A percentile compares a stretch with the other conserved stretches of the same genome.
Evolutionary conservation across 768 basidiomycete species (phyloP).

Genomic region (Exidia glandulosa): DNA sequence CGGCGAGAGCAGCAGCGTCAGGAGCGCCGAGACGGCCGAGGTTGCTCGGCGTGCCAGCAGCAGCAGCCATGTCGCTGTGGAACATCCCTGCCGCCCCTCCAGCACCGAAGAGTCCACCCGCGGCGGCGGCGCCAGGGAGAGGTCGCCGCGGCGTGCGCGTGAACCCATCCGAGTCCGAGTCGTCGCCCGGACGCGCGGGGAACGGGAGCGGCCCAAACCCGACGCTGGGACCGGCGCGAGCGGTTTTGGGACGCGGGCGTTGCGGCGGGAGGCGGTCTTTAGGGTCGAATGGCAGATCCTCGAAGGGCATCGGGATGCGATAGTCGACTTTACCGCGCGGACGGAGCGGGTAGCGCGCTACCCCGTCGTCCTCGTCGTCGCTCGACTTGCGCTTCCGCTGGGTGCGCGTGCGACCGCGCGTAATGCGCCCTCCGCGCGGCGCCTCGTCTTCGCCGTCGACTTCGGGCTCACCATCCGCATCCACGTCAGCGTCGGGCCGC

Average conservation of each 20-base stretch:
- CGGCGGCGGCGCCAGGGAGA: slow-evolving; percentile 29
- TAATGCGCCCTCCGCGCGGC: slow-evolving; percentile 7
- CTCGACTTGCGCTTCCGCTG: not conserved
- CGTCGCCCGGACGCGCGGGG: not conserved
- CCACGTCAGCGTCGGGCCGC: slow-evolving; percentile 20
- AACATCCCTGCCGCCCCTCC: slow-evolving; percentile 42
- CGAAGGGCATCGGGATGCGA: slow-evolving; percentile 69
- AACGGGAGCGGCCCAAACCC: slow-evolving; percentile 4
- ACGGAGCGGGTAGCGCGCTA: slow-evolving; percentile 57
- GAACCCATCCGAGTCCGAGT: slow-evolving; percentile 56
- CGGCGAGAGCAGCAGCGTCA: slow-evolving; percentile 68
- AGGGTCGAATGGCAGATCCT: slow-evolving; percentile 41
- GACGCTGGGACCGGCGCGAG: slow-evolving; percentile 54
- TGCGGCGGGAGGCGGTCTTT: slow-evolving; percentile 27
- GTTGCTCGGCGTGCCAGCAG: slow-evolving; percentile 74
- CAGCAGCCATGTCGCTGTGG: slow-evolving; percentile 48
- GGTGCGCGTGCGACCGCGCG: slow-evolving; percentile 1
- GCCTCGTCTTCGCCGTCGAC: slow-evolving; percentile 30
- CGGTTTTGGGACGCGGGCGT: slow-evolving; percentile 19
- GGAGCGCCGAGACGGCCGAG: slow-evolving; percentile 76
- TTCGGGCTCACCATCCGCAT: slow-evolving; percentile 25
- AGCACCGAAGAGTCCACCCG: slow-evolving; percentile 21
- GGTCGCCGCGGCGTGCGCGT: slow-evolving; percentile 61
- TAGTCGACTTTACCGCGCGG: slow-evolving; percentile 64
- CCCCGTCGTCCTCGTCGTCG: slow-evolving; percentile 33